Conservation (phyloP, 2,329 filamentous ascomycete genomes). For the Verticillium zaregamsianum region DNA sequence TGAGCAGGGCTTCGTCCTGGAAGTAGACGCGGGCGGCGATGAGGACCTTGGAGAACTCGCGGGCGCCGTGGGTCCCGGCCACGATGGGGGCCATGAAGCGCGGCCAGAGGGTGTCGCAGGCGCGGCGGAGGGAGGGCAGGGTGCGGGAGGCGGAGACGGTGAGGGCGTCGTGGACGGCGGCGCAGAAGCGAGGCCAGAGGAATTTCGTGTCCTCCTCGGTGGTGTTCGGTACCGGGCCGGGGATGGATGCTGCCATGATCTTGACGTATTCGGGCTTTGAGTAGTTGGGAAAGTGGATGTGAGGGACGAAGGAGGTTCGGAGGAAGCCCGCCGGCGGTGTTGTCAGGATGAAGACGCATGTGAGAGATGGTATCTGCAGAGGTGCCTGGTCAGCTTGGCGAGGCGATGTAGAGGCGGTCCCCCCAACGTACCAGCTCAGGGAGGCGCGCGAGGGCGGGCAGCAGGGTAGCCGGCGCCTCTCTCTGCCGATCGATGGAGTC, state of each 20-base stretch:
- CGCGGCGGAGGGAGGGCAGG: conserved; percentile 65
- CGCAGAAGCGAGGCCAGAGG: conserved; percentile 77
- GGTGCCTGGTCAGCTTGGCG: background rate
- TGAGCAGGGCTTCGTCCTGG: conserved; percentile 66
- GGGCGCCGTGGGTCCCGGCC: conserved; percentile 66
- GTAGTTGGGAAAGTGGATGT: conserved; percentile 82
- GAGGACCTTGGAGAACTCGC: conserved; percentile 81
- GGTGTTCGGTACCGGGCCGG: conserved; percentile 43
- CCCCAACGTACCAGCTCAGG: conserved; percentile 65
- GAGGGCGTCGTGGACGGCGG: conserved; percentile 82
- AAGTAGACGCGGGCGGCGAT: conserved; percentile 66
- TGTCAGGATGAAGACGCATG: conserved; percentile 72
- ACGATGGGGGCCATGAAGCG: conserved; percentile 76
- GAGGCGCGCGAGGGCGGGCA: conserved; percentile 76
- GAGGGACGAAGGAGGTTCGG: conserved; percentile 61
- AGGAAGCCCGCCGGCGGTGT: conserved; percentile 66
- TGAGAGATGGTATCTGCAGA: conserved; percentile 70
- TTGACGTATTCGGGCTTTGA: conserved; percentile 72
- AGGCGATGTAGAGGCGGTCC: conserved; percentile 7
- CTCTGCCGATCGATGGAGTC: conserved; percentile 83
- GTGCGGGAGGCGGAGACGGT: conserved; percentile 77
- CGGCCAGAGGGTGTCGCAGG: conserved; percentile 76
- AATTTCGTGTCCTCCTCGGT: conserved; percentile 53
- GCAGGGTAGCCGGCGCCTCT: conserved; percentile 72
- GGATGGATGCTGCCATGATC: conserved; percentile 62